phyloP scores from a whole-genome alignment of 257 asterid genomes.

The Solanum paucissectum region DNA sequence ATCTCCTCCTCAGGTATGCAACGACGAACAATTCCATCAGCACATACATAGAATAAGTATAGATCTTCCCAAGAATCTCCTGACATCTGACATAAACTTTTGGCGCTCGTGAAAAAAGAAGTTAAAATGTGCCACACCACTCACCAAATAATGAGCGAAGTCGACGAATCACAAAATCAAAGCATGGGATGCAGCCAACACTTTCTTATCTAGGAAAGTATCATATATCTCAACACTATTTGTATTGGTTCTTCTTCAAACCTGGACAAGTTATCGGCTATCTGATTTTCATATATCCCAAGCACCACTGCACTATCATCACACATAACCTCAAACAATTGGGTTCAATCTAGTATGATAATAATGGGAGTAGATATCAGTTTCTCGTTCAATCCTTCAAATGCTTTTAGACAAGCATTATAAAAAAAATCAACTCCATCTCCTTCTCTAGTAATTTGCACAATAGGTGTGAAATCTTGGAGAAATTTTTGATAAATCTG shows the following conservation, averaged over 20 bases:
- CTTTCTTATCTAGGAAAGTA: background rate
- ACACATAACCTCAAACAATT: background rate
- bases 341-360: background rate
- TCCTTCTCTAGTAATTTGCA: background rate
- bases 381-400: background rate
- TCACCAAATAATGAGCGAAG: background rate
- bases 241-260: background rate
- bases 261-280: background rate
- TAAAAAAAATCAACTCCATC: background rate
- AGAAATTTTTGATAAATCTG: no score
- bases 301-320: background rate
- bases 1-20: background rate
- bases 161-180: background rate
- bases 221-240: background rate
- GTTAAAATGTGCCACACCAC: background rate
- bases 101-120: background rate
- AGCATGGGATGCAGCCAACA: background rate
- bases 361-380: background rate
- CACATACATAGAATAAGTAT: background rate
- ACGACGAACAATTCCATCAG: background rate
- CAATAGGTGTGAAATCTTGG: background rate
- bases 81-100: background rate
- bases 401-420: background rate
- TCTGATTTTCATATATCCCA: background rate
- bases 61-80: background rate